Evolutionary conservation across 2,329 filamentous ascomycete genomes (phyloP).

Genomic region (Curvularia spicifera): DNA sequence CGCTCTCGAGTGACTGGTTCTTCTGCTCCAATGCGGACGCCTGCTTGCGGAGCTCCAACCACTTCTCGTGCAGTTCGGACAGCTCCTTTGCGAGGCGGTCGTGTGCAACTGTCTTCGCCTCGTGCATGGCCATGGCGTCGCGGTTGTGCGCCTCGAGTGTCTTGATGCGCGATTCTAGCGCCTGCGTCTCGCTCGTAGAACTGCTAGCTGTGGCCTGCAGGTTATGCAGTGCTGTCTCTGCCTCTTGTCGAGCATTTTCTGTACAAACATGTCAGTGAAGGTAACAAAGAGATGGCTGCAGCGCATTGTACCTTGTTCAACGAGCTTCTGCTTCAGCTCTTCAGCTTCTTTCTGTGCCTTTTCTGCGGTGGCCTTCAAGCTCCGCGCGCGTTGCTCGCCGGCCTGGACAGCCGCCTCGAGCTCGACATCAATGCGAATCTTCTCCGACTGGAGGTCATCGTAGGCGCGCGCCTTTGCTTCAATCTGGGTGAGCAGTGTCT

Average conservation of each 20-base stretch:
- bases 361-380: constrained; percentile 80
- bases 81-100: constrained; percentile 86
- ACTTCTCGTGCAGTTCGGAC: constrained; percentile 86
- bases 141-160: constrained; percentile 91
- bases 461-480: constrained; percentile 80
- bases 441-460: constrained; percentile 83
- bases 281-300: neutral
- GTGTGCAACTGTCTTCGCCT: constrained; percentile 86
- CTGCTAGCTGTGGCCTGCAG: constrained; percentile 76
- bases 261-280: constrained; percentile 24
- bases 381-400: constrained; percentile 81
- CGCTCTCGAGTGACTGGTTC: constrained; percentile 80
- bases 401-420: constrained; percentile 87
- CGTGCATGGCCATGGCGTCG: constrained; percentile 85
- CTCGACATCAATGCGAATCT: constrained; percentile 88
- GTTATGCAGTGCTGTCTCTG: constrained; percentile 82
- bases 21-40: constrained; percentile 81
- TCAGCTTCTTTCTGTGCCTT: constrained; percentile 85
- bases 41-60: constrained; percentile 81
- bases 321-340: constrained; percentile 79
- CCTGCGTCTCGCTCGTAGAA: constrained; percentile 75
- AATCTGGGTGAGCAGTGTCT: constrained; percentile 75
- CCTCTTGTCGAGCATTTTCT: constrained; percentile 77
- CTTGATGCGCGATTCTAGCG: constrained; percentile 80
- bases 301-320: constrained; percentile 72